Conservation (phyloP, 1,139 yeast species). For the Fermentozyma sake region DNA sequence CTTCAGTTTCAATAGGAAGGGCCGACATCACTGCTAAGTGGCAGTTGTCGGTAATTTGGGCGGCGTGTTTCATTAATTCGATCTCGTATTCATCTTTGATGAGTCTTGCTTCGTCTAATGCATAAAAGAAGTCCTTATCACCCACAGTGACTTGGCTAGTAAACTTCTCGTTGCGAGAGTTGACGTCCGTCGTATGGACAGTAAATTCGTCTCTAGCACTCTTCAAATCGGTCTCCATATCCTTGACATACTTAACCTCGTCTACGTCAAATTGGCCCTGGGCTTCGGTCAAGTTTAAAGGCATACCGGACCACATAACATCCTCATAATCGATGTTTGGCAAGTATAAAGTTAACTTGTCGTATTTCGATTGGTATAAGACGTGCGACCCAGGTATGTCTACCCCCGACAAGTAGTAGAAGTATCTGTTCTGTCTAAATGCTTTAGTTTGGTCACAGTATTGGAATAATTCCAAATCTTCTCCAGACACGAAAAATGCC, state of each 20-base stretch:
- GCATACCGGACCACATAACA: constrained; percentile 95
- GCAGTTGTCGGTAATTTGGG: constrained; percentile 79
- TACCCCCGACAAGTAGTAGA: constrained; percentile 83
- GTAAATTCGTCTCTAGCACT: constrained; percentile 10
- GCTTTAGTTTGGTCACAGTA: constrained; percentile 79
- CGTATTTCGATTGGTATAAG: constrained; percentile 49
- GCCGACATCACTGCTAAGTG: constrained; percentile 94
- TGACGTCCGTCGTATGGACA: constrained; percentile 42
- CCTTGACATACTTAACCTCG: constrained; percentile 59
- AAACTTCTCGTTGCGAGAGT: constrained; percentile 30
- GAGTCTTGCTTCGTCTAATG: constrained; percentile 81
- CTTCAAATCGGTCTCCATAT: constrained; percentile 32
- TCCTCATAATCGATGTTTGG: constrained; percentile 85
- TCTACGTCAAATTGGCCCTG: constrained; percentile 68
- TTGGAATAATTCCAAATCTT: constrained; percentile 55
- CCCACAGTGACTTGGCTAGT: constrained; percentile 32
- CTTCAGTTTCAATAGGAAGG: constrained; percentile 78
- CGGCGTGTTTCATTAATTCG: constrained; percentile 70
- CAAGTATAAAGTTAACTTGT: constrained; percentile 64
- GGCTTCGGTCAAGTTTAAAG: constrained; percentile 68
- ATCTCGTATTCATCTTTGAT: constrained; percentile 83
- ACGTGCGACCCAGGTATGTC: constrained; percentile 75
- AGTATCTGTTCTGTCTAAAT: constrained; percentile 86
- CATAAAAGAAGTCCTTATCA: constrained; percentile 54
- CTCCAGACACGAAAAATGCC: constrained; percentile 64